phyloP scores from a whole-genome alignment of 1,284 basidiomycete genomes.

The Irpex sp. region DNA sequence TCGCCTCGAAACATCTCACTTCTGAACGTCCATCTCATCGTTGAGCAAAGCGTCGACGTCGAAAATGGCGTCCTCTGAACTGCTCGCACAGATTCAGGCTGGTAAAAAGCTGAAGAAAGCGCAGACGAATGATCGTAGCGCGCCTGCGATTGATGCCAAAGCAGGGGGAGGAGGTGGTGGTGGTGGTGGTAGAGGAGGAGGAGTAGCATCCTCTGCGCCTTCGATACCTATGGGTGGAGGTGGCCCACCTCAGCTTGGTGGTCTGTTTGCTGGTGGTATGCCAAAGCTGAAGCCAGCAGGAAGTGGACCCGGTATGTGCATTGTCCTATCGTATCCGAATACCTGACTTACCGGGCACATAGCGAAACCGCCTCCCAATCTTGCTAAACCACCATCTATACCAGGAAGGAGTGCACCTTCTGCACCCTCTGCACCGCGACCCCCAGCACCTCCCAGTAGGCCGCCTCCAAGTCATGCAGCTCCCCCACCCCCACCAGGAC shows the following conservation, averaged over 20 bases:
- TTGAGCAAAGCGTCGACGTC: background rate
- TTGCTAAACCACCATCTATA: slow-evolving; percentile 67
- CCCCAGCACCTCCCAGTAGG: slow-evolving; percentile 29
- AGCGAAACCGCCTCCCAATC: slow-evolving; percentile 55
- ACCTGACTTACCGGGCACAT: slow-evolving; percentile 10
- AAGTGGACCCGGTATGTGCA: slow-evolving; percentile 47
- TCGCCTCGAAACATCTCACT: background rate
- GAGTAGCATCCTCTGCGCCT: slow-evolving; percentile 35
- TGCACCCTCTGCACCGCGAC: slow-evolving; percentile 29
- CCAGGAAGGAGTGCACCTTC: slow-evolving; percentile 43
- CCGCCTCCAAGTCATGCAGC: slow-evolving; percentile 16
- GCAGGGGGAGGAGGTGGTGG: slow-evolving; percentile 43
- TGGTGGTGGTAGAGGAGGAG: slow-evolving; percentile 35
- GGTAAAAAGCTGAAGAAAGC: slow-evolving; percentile 81
- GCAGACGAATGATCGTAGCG: slow-evolving; percentile 80
- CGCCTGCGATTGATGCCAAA: slow-evolving; percentile 58
- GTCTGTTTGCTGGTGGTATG: slow-evolving; percentile 87
- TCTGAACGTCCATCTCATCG: background rate
- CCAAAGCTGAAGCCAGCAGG: slow-evolving; percentile 84
- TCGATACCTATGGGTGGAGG: slow-evolving; percentile 27
- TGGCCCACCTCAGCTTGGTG: slow-evolving; percentile 78
- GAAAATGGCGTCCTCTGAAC: slow-evolving; percentile 65
- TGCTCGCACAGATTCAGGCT: slow-evolving; percentile 74
- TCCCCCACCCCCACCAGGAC: slow-evolving; percentile 20
- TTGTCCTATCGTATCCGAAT: slow-evolving; percentile 10